phyloP scores from a whole-genome alignment of 306 rosid species.

The Glycyrrhiza uralensis region DNA sequence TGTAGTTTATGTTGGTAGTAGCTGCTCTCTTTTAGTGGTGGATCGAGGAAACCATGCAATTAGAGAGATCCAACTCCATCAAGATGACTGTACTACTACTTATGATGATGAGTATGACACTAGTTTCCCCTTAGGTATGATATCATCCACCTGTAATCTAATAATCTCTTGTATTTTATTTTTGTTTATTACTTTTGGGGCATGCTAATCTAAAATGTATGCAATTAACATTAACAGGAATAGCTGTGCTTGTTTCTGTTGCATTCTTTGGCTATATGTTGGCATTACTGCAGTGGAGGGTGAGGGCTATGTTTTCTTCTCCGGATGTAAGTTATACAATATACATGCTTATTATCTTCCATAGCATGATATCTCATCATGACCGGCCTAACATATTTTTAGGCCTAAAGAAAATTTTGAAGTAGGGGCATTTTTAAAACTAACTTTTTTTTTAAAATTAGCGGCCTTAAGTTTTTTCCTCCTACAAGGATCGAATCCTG shows the following conservation, averaged over 20 bases:
- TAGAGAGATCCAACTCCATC: slow-evolving; percentile 86
- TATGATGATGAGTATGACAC: slow-evolving; percentile 43
- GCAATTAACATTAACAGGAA: slow-evolving; percentile 48
- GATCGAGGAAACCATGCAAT: slow-evolving; percentile 96
- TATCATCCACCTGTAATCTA: slow-evolving; percentile 1
- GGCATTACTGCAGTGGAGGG: slow-evolving; percentile 72
- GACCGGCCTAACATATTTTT: too few relatives aligned
- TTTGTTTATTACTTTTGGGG: not conserved
- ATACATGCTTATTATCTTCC: not conserved
- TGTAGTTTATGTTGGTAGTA: slow-evolving; percentile 66
- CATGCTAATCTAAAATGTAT: slow-evolving; percentile 8
- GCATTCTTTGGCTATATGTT: slow-evolving; percentile 84
- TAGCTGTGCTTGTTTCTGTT: slow-evolving; percentile 68
- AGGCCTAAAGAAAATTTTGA: too few relatives aligned
- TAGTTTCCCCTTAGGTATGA: slow-evolving; percentile 70
- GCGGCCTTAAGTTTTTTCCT: too few relatives aligned
- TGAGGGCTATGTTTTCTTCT: slow-evolving; percentile 76
- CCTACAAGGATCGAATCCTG: too few relatives aligned
- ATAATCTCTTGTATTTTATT: slow-evolving; percentile 4
- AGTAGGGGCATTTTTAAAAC: too few relatives aligned
- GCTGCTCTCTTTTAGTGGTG: slow-evolving; percentile 85
- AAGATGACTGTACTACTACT: slow-evolving; percentile 59
- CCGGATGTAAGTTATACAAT: slow-evolving; percentile 40
- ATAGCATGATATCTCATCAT: too few relatives aligned
- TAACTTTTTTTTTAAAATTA: too few relatives aligned